phyloP scores from a whole-genome alignment of 2,329 filamentous ascomycete species.

The Aureobasidium sp. region DNA sequence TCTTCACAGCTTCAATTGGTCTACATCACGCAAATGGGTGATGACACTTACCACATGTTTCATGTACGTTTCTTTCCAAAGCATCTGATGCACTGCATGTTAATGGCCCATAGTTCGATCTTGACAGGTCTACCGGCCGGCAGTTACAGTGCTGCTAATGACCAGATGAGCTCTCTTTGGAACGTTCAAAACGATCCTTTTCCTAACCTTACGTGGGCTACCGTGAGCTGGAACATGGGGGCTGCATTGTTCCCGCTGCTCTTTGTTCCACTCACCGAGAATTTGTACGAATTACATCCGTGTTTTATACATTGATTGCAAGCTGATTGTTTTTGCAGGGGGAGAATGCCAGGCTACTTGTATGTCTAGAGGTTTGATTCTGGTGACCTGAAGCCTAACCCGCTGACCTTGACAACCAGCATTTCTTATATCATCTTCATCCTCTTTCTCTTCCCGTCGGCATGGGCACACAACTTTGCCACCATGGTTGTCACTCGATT shows the following conservation, averaged over 20 bases:
- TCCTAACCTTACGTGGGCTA: slow-evolving; percentile 27
- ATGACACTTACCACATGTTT: slow-evolving; percentile 27
- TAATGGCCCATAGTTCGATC: slow-evolving; percentile 22
- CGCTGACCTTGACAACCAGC: neutral
- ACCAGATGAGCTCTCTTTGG: slow-evolving; percentile 34
- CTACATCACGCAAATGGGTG: slow-evolving; percentile 24
- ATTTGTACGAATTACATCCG: slow-evolving; percentile 5
- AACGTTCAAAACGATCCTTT: slow-evolving; percentile 31
- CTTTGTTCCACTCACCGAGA: slow-evolving; percentile 29
- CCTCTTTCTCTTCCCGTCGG: slow-evolving; percentile 24
- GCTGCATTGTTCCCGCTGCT: slow-evolving; percentile 27
- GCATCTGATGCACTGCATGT: neutral
- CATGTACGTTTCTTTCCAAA: neutral
- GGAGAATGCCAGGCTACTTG: slow-evolving; percentile 26
- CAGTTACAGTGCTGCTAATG: slow-evolving; percentile 22
- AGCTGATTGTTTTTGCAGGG: slow-evolving; percentile 10
- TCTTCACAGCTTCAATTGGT: slow-evolving; percentile 25
- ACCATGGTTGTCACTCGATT: slow-evolving; percentile 25
- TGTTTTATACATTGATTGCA: neutral
- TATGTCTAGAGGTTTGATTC: neutral
- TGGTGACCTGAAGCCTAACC: too few relatives aligned
- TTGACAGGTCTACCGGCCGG: slow-evolving; percentile 26
- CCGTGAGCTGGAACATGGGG: slow-evolving; percentile 29
- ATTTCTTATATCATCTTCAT: slow-evolving; percentile 25
- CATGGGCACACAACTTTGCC: slow-evolving; percentile 24